These are phyloP conservation scores for Candida morakotiae DNA, from an alignment of 805 yeast genomes.

Conservation along the genomic window DNA sequence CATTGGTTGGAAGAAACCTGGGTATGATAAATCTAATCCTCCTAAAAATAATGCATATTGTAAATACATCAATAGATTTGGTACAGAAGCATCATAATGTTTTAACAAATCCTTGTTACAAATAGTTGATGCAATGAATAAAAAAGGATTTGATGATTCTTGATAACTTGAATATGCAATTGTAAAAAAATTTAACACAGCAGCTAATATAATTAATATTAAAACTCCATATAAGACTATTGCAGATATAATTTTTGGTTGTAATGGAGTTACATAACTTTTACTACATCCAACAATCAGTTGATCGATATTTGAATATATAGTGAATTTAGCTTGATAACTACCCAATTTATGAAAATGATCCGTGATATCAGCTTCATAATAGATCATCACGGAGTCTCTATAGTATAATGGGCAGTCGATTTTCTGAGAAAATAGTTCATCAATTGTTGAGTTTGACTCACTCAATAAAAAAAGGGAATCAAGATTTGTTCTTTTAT, in stretches of 20 bases:
- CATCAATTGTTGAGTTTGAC: conserved; percentile 1
- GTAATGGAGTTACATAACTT: conserved; percentile 47
- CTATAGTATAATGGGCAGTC: conserved; percentile 35
- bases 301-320: conserved; percentile 35
- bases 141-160: conserved; percentile 52
- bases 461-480: background rate
- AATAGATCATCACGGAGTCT: conserved; percentile 33
- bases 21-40: conserved; percentile 52
- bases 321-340: conserved; percentile 37
- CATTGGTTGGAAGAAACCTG: conserved; percentile 60
- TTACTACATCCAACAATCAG: conserved; percentile 44
- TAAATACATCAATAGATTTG: conserved; percentile 46
- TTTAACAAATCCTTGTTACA: conserved; percentile 54
- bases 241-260: conserved; percentile 23
- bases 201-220: conserved; percentile 36
- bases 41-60: conserved; percentile 59
- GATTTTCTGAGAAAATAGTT: conserved; percentile 18
- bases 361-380: conserved; percentile 36
- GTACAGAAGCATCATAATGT: conserved; percentile 52
- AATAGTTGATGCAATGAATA: conserved; percentile 52
- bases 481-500: too few relatives aligned
- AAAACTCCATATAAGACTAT: conserved; percentile 37
- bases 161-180: conserved; percentile 52
- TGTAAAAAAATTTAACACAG: conserved; percentile 36
- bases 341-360: conserved; percentile 43